Percentiles rank a stretch among this genome's conserved stretches.
Evolutionary conservation across 768 basidiomycete genomes (phyloP).

Genomic region (Tricholoma bakamatsutake): DNA sequence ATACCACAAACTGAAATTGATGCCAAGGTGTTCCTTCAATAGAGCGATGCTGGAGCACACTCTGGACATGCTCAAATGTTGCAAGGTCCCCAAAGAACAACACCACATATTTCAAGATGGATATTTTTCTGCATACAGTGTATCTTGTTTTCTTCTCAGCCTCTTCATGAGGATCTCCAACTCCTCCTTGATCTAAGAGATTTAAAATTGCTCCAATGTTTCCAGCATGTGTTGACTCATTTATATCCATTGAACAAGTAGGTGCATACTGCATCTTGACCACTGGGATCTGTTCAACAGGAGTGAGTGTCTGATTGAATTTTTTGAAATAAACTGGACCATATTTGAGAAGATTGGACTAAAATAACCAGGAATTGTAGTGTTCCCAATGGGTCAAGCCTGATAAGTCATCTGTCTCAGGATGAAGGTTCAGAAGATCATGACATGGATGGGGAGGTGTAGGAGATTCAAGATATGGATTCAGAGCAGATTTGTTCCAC

Average conservation of each 20-base stretch:
- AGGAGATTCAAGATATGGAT: constrained; percentile 1
- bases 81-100: too few relatives aligned
- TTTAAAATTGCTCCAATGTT: constrained; percentile 2
- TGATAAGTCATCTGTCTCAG: too few relatives aligned
- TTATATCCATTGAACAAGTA: too few relatives aligned
- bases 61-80: too few relatives aligned
- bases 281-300: neutral
- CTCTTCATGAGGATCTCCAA: neutral
- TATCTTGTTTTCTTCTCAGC: neutral
- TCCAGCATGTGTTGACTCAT: neutral
- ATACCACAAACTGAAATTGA: too few relatives aligned
- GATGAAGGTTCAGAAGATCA: too few relatives aligned
- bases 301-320: constrained; percentile 2
- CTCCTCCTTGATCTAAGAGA: too few relatives aligned
- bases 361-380: constrained; percentile 24
- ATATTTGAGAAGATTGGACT: constrained; percentile 16
- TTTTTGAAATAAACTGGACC: constrained; percentile 20
- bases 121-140: neutral
- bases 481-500: neutral
- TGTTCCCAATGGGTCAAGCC: constrained; percentile 14
- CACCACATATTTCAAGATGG: too few relatives aligned
- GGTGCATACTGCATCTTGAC: too few relatives aligned
- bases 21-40: too few relatives aligned
- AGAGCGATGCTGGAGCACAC: too few relatives aligned
- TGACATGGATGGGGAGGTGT: too few relatives aligned